phyloP scores from a whole-genome alignment of 495 filamentous ascomycete genomes.

The Viridothelium virens region DNA sequence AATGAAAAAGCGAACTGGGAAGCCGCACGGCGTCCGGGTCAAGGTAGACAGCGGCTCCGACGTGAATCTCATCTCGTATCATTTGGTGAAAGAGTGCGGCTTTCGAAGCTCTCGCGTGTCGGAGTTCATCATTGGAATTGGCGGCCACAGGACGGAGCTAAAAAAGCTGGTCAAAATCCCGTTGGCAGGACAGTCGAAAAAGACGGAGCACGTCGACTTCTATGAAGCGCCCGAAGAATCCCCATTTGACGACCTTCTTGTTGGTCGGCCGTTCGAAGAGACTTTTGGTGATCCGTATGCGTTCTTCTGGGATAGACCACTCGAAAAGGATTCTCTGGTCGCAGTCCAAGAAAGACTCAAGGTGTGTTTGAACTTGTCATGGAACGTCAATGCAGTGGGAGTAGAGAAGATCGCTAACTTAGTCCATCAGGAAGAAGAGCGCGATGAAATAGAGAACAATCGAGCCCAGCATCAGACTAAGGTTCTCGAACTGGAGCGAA shows the following conservation, averaged over 20 bases:
- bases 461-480: not conserved
- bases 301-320: not conserved
- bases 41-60: not conserved
- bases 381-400: not conserved
- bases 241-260: not conserved
- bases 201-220: not conserved
- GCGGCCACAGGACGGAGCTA: not conserved
- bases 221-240: not conserved
- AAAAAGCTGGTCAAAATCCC: not conserved
- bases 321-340: not conserved
- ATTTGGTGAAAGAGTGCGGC: not conserved
- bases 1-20: not conserved
- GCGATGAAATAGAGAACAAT: not conserved
- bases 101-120: not conserved
- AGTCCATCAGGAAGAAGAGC: not conserved
- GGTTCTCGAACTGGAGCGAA: not conserved
- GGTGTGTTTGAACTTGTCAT: not conserved
- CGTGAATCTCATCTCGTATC: not conserved
- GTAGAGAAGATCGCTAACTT: not conserved
- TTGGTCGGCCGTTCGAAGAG: not conserved
- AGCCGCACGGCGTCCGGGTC: not conserved
- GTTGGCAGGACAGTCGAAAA: not conserved
- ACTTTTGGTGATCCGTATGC: not conserved
- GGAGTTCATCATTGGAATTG: not conserved
- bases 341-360: not conserved